Conservation (phyloP, 257 asterid species). For the Phtheirospermum japonicum region DNA sequence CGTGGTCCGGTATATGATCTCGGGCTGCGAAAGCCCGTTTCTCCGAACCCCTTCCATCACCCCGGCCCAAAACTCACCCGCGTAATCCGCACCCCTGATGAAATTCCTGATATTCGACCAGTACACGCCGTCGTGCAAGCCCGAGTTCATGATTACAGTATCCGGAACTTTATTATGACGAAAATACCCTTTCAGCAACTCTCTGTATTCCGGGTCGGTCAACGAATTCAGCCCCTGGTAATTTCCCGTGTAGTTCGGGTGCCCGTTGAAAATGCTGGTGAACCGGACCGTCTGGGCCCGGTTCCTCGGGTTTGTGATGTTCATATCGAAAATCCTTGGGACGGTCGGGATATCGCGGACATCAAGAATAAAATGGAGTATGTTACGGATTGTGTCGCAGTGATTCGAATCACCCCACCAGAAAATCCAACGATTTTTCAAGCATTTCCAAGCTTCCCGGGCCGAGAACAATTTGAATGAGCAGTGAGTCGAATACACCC, state of each 20-base stretch:
- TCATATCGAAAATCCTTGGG: conserved; percentile 63
- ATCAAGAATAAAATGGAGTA: conserved; percentile 59
- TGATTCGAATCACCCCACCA: conserved; percentile 99
- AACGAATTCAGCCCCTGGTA: conserved; percentile 69
- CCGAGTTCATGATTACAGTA: conserved; percentile 81
- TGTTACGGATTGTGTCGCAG: conserved; percentile 74
- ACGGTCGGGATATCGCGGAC: conserved; percentile 35
- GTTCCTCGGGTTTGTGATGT: conserved; percentile 68
- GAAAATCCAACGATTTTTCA: conserved; percentile 67
- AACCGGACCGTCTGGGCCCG: conserved; percentile 51
- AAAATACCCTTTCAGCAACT: conserved; percentile 48
- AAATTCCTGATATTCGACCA: conserved; percentile 58
- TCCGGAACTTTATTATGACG: conserved; percentile 49
- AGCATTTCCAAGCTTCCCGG: conserved; percentile 63
- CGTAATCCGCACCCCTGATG: conserved; percentile 53
- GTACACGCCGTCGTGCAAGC: conserved; percentile 73
- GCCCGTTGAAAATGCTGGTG: conserved; percentile 86
- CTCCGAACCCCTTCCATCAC: conserved; percentile 42
- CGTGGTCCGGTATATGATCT: conserved; percentile 69
- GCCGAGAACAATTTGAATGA: conserved; percentile 58
- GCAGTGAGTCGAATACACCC: conserved; percentile 86
- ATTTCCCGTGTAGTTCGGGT: conserved; percentile 51
- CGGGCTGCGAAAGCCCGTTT: conserved; percentile 47
- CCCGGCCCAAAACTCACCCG: conserved; percentile 70
- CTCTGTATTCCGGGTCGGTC: conserved; percentile 41